A percentile compares a stretch with the other conserved stretches of the same genome.
phyloP scores from a whole-genome alignment of 208 protist genomes.

The Blastocrithidia nonstop region DNA sequence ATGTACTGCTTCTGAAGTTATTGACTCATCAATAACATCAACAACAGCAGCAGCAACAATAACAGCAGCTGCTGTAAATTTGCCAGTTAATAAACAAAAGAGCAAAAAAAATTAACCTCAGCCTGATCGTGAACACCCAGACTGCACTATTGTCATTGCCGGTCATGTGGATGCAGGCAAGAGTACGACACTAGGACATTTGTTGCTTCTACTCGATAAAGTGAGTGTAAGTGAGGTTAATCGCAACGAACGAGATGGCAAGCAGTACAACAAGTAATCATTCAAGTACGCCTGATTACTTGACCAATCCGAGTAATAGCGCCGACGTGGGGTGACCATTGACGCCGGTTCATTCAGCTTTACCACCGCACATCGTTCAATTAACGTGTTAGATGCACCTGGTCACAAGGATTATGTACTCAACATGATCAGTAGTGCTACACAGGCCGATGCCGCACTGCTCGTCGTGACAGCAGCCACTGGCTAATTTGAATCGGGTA shows the following conservation, averaged over 20 bases:
- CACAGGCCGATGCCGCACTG: conserved; percentile 95
- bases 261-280: conserved; percentile 74
- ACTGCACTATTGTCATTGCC: conserved; percentile 76
- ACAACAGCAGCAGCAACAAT: background rate
- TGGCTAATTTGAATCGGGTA: conserved; percentile 96
- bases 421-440: conserved; percentile 96
- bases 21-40: background rate
- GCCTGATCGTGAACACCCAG: conserved; percentile 51
- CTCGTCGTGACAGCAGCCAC: conserved; percentile 95
- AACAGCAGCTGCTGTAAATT: too few relatives aligned
- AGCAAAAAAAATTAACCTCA: too few relatives aligned
- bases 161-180: conserved; percentile 82
- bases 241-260: conserved; percentile 74
- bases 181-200: conserved; percentile 72
- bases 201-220: conserved; percentile 61
- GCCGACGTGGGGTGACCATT: conserved; percentile 91
- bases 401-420: conserved; percentile 97
- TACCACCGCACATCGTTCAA: conserved; percentile 73
- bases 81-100: too few relatives aligned
- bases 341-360: conserved; percentile 88
- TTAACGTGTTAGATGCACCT: conserved; percentile 77
- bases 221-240: conserved; percentile 61
- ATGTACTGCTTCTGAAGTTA: too few relatives aligned
- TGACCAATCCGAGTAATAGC: conserved; percentile 90
- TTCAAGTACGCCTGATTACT: conserved; percentile 95